phyloP scores from a whole-genome alignment of 2,329 filamentous ascomycete genomes.

The Cordyceps farinosa region DNA sequence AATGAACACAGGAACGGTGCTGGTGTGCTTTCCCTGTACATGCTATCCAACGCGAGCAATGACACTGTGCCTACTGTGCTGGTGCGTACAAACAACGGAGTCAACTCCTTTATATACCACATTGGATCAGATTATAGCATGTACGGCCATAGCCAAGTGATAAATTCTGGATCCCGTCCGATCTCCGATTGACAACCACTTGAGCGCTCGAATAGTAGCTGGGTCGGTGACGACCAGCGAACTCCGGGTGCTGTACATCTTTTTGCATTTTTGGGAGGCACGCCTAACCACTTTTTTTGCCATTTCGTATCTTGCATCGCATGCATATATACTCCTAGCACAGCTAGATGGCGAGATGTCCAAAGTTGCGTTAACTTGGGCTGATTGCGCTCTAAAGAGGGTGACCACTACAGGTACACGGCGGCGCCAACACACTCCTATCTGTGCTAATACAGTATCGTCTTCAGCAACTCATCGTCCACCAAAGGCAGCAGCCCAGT shows the following conservation, averaged over 20 bases:
- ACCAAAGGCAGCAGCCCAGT: conserved; percentile 16
- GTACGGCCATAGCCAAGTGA: background rate
- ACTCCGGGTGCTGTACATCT: background rate
- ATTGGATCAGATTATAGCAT: background rate
- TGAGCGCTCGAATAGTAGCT: no score
- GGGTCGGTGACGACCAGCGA: background rate
- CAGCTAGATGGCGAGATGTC: no score
- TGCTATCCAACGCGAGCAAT: no score
- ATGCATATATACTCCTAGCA: background rate
- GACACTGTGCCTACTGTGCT: no score
- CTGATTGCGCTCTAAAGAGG: background rate
- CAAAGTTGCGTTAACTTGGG: background rate
- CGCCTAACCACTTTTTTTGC: background rate
- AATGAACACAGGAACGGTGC: no score
- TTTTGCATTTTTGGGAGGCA: background rate
- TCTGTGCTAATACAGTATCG: no score
- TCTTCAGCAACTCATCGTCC: background rate
- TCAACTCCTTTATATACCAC: background rate
- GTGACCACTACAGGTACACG: background rate
- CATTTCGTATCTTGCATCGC: background rate
- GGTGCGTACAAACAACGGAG: no score
- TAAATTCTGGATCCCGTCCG: background rate
- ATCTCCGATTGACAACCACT: background rate
- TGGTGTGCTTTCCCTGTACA: no score
- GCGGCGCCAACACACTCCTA: no score